phyloP scores from a whole-genome alignment of 2,329 filamentous ascomycete species.

The Dendrostoma leiphaemia region DNA sequence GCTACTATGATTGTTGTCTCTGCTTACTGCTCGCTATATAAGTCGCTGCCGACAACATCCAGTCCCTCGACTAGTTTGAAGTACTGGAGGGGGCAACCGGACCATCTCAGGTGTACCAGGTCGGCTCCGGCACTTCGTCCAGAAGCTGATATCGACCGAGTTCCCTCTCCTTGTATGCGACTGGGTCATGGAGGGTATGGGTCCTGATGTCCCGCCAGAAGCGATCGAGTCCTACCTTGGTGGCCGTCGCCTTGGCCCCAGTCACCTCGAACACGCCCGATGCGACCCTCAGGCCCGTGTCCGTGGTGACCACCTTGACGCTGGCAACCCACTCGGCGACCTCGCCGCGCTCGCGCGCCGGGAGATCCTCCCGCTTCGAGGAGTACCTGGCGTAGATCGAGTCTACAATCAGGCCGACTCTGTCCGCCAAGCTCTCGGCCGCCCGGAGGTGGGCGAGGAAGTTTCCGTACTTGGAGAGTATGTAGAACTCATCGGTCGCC shows the following conservation, averaged over 20 bases:
- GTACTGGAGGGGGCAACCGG: no score
- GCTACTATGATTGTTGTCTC: no score
- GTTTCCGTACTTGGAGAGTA: constrained; percentile 63
- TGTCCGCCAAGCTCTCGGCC: constrained; percentile 56
- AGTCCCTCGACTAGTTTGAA: no score
- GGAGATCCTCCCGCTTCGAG: constrained; percentile 41
- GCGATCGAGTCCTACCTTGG: constrained; percentile 59
- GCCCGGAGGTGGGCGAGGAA: constrained; percentile 62
- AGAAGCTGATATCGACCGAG: constrained; percentile 56
- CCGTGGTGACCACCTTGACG: constrained; percentile 61
- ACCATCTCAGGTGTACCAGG: constrained; percentile 62
- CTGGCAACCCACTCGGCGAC: constrained; percentile 62
- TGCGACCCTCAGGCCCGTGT: constrained; percentile 57
- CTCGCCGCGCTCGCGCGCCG: constrained; percentile 53
- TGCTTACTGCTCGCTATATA: no score
- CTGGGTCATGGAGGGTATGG: constrained; percentile 65
- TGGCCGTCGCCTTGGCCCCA: constrained; percentile 54
- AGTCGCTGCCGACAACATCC: no score
- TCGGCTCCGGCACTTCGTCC: constrained; percentile 54
- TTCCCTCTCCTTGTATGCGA: constrained; percentile 65
- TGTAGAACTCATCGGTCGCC: constrained; percentile 62
- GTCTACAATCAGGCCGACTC: constrained; percentile 48
- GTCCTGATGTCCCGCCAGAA: constrained; percentile 68
- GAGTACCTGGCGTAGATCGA: constrained; percentile 43
- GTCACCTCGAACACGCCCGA: constrained; percentile 64